Base-by-base conservation (phyloP, 2,329 filamentous ascomycete genomes). In the Arachnomyces sp. region DNA sequence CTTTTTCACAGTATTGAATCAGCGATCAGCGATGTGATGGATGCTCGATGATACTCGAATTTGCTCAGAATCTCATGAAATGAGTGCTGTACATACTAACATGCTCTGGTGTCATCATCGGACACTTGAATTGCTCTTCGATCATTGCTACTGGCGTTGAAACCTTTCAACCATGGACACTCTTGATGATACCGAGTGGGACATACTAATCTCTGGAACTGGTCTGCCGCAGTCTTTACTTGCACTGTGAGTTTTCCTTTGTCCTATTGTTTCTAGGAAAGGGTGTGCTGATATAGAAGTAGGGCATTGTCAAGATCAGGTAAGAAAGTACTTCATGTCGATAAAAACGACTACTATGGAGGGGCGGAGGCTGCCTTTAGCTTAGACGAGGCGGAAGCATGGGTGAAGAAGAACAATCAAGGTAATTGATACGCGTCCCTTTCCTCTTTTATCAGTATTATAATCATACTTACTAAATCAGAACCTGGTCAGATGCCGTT, bases 261-360 rank as follows among this genome's bases (percentile, higher is more conserved):
- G 40, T 37, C 41, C 43, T 36, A 48, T 47, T 52, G 51, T 49
- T 52, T 52, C 55, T 63, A 68, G 68, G 68, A 77, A 87, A 80
- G 63, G 66, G 82, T 75, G 29, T 48, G 45, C 45, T 47, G 65
- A 59, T 56, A 62, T 59, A 55, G 21, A 25, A 48, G 51, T 74
- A 96, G 90, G 75, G 84, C 90, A 55, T 75, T 96, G 54, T 96
- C 90, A 52, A 83, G 89, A 57, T 94, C 88, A 47, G 82, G 81
- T 59, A 94, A 94, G 72, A 92, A 86, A 55, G 78, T 95, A 50
- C 76, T 96, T 44, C 90, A 96, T 61, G 71, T 95, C 59, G 90
- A 96, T 60, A 75, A 77, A 48, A 89, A 94, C 67, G 74, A 80
- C 46, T 94, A 86, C 64, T 96, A 96, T 66, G 90, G 90, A 54